Conservation (phyloP, 2,329 filamentous ascomycete species). For the Gliomastix tumulicola region DNA sequence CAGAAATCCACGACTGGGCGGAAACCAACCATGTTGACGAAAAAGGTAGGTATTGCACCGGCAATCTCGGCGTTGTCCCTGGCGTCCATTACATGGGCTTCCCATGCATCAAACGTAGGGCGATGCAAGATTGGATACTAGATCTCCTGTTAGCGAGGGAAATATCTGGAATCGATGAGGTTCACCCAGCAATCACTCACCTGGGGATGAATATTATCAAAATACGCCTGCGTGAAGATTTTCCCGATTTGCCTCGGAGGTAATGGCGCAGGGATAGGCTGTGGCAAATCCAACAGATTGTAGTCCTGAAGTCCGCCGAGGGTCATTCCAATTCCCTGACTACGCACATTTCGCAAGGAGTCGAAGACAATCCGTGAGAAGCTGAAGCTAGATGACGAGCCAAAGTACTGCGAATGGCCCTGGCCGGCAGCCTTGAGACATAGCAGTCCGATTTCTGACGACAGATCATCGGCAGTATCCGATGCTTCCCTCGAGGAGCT, state of each 20-base stretch:
- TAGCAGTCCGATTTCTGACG: conserved; percentile 10
- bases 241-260: not conserved
- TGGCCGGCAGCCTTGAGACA: conserved; percentile 20
- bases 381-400: conserved; percentile 22
- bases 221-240: conserved; percentile 21
- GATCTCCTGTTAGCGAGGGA: not conserved
- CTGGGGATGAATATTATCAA: conserved; percentile 26
- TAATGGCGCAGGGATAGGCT: conserved; percentile 1
- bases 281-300: not conserved
- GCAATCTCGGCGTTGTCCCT: not conserved
- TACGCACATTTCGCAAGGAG: not conserved
- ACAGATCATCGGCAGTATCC: conserved; percentile 2
- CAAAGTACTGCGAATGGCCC: conserved; percentile 23
- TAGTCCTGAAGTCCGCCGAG: not conserved
- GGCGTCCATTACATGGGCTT: conserved; percentile 12
- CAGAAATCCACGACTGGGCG: too few species aligned
- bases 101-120: conserved; percentile 14
- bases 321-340: not conserved
- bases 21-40: conserved; percentile 12
- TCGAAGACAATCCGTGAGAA: conserved; percentile 17
- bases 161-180: not conserved
- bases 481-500: too few species aligned
- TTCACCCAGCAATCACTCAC: conserved; percentile 9
- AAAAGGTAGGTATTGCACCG: conserved; percentile 5
- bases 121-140: conserved; percentile 22